These are phyloP conservation scores for Fusarium sp. DNA, from an alignment of 2,329 filamentous ascomycete genomes.

Conservation along the genomic window DNA sequence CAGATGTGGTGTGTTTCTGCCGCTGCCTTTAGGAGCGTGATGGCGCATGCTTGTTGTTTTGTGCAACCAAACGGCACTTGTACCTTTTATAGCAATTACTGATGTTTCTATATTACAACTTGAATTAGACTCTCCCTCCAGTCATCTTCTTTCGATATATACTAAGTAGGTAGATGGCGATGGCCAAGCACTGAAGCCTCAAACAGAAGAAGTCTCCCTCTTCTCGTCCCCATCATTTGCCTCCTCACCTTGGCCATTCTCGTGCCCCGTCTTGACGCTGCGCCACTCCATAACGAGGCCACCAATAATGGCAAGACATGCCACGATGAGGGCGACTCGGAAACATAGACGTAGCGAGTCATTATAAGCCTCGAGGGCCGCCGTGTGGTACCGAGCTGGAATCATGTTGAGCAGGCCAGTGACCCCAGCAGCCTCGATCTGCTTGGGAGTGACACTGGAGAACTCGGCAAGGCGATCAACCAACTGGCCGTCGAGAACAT, in stretches of 20 bases:
- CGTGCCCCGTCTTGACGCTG: slow-evolving; percentile 15
- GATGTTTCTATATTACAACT: too few relatives aligned
- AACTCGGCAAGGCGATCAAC: slow-evolving; percentile 19
- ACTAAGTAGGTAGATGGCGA: too few relatives aligned
- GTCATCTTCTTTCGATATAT: too few relatives aligned
- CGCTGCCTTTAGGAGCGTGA: too few relatives aligned
- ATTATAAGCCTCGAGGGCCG: slow-evolving; percentile 66
- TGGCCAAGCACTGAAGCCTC: too few relatives aligned
- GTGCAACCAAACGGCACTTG: too few relatives aligned
- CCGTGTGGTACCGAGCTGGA: slow-evolving; percentile 11
- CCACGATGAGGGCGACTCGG: slow-evolving; percentile 67
- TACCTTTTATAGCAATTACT: too few relatives aligned
- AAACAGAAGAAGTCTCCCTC: neutral
- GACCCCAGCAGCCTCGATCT: slow-evolving; percentile 27
- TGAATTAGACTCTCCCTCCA: too few relatives aligned
- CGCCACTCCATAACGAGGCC: slow-evolving; percentile 63
- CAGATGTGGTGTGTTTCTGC: too few relatives aligned
- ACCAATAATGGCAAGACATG: slow-evolving; percentile 65
- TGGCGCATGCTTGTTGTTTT: too few relatives aligned
- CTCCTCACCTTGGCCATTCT: slow-evolving; percentile 3
- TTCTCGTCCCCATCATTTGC: neutral
- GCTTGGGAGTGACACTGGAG: slow-evolving; percentile 12
- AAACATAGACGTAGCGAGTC: slow-evolving; percentile 67
- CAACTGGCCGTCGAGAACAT: slow-evolving; percentile 66
- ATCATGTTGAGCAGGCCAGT: slow-evolving; percentile 17